These are phyloP conservation scores for Trichoderma gracile DNA, from an alignment of 2,329 filamentous ascomycete species.

Conservation along the genomic window DNA sequence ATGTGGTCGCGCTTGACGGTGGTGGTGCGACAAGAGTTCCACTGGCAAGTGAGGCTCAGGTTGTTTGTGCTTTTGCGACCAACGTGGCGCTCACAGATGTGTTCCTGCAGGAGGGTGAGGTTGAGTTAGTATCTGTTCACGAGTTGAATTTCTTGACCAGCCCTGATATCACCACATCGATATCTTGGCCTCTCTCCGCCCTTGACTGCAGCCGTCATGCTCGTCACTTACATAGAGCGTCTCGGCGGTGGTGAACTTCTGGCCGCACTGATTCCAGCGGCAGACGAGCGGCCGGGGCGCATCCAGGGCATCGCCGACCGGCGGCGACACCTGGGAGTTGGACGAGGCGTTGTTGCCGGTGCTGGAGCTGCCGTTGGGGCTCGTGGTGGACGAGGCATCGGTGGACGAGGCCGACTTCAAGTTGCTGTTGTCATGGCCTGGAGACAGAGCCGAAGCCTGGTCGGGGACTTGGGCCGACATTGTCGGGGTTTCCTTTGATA, in stretches of 20 bases:
- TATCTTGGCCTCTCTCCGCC: background rate
- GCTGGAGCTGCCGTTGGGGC: conserved; percentile 15
- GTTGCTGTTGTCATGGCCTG: conserved; percentile 28
- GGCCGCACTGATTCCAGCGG: conserved; percentile 60
- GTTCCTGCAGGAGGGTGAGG: conserved; percentile 68
- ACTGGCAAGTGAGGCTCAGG: conserved; percentile 93
- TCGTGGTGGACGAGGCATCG: conserved; percentile 18
- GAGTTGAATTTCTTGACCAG: background rate
- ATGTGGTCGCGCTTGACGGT: conserved; percentile 99
- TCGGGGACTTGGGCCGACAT: conserved; percentile 41
- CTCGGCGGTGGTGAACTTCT: conserved; percentile 60
- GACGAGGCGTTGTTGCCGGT: conserved; percentile 15
- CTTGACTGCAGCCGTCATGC: too few species aligned
- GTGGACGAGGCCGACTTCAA: conserved; percentile 31
- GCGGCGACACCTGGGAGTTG: background rate
- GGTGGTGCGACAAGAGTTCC: conserved; percentile 93
- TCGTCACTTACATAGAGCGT: conserved; percentile 57
- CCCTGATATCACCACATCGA: background rate
- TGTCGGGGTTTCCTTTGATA: background rate
- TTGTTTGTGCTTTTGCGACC: conserved; percentile 99
- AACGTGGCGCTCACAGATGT: conserved; percentile 97
- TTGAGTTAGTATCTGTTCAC: background rate
- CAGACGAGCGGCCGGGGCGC: conserved; percentile 48
- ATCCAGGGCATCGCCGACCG: conserved; percentile 9
- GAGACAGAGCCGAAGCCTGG: conserved; percentile 28